Conservation (phyloP, 805 yeast species). For the Monosporozyma servazzii region DNA sequence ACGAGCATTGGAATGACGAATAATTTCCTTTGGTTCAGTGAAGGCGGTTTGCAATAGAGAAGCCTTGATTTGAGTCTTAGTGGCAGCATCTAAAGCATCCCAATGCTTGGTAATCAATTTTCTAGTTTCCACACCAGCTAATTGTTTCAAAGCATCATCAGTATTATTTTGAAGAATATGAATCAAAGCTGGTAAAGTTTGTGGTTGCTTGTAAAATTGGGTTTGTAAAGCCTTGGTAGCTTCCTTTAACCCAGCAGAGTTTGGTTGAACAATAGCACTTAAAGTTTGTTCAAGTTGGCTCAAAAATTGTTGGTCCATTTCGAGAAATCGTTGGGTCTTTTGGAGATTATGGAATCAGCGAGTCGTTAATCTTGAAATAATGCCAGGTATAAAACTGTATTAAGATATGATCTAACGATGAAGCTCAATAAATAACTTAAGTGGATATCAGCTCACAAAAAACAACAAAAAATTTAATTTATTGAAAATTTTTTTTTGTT, state of each 20-base stretch:
- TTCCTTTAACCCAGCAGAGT: constrained; percentile 66
- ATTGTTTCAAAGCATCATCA: constrained; percentile 68
- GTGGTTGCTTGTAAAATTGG: constrained; percentile 62
- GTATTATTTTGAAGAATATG: constrained; percentile 66
- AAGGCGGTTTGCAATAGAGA: constrained; percentile 64
- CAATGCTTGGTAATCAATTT: constrained; percentile 70
- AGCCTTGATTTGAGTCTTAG: constrained; percentile 54
- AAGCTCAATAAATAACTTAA: not conserved
- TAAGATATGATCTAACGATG: not conserved
- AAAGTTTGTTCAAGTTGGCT: constrained; percentile 70
- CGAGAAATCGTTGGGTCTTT: not conserved
- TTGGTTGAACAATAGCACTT: constrained; percentile 71
- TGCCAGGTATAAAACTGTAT: not conserved
- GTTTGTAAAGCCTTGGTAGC: constrained; percentile 69
- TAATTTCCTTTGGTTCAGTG: constrained; percentile 49
- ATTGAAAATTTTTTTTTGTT: constrained; percentile 1
- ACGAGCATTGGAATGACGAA: constrained; percentile 85
- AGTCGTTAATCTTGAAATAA: not conserved
- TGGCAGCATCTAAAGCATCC: constrained; percentile 37
- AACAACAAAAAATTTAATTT: not conserved
- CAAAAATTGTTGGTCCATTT: constrained; percentile 65
- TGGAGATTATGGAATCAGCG: not conserved
- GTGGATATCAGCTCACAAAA: not conserved
- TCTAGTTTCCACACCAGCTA: constrained; percentile 95
- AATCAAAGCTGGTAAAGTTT: constrained; percentile 71